Conservation (phyloP, 176 grass and related monocot species). For the Leersia perrieri region DNA sequence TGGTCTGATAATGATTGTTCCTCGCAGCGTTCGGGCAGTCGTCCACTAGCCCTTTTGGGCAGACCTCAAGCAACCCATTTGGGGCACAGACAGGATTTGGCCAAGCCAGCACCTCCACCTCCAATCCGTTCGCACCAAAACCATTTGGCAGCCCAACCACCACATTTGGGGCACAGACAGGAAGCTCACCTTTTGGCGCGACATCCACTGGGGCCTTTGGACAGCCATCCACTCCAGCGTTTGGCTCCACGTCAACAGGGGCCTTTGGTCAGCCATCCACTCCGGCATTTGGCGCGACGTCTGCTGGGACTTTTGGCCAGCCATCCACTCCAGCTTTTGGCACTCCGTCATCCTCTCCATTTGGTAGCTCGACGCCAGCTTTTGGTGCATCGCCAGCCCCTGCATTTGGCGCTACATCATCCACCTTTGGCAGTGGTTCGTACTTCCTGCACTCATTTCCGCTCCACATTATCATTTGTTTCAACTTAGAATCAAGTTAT, state of each 20-base stretch:
- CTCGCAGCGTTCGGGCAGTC: conserved; percentile 56
- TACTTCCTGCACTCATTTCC: neutral
- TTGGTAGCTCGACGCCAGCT: conserved; percentile 41
- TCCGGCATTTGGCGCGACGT: conserved; percentile 56
- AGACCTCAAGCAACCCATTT: conserved; percentile 58
- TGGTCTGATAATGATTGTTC: neutral
- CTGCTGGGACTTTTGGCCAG: conserved; percentile 64
- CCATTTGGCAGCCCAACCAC: conserved; percentile 67
- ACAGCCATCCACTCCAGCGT: conserved; percentile 51
- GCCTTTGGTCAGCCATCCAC: conserved; percentile 46
- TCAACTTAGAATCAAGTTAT: neutral
- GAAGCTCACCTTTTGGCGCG: conserved; percentile 55
- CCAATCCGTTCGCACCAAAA: conserved; percentile 73
- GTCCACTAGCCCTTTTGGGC: conserved; percentile 48
- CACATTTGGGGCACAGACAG: conserved; percentile 53
- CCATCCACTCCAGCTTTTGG: conserved; percentile 60
- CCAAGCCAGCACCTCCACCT: conserved; percentile 43
- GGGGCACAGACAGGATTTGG: conserved; percentile 53
- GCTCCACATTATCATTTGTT: neutral
- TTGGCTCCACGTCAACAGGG: conserved; percentile 34
- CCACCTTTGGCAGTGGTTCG: conserved; percentile 52
- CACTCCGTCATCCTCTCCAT: conserved; percentile 35
- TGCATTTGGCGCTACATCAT: conserved; percentile 55
- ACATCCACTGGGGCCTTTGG: conserved; percentile 61
- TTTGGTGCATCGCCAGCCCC: conserved; percentile 40